phyloP scores from a whole-genome alignment of 441 rosid species.

The Omphalea diandra region DNA sequence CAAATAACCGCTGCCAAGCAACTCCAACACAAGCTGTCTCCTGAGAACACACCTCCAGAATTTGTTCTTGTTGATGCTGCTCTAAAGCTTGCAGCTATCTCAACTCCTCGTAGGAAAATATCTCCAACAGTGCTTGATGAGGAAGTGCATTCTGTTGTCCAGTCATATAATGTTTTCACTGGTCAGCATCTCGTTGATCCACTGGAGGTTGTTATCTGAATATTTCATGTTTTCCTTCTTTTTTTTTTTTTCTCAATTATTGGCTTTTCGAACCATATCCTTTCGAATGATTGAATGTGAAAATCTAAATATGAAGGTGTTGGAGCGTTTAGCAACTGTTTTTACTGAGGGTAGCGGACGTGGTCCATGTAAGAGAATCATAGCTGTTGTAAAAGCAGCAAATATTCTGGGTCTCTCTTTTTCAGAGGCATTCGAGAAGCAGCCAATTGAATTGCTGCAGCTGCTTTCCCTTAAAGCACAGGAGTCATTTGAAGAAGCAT shows the following conservation, averaged over 20 bases:
- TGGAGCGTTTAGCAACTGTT: slow-evolving; percentile 66
- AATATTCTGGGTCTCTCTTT: slow-evolving; percentile 84
- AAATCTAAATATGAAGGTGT: slow-evolving; percentile 46
- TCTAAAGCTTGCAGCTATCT: slow-evolving; percentile 73
- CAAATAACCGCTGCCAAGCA: slow-evolving; percentile 97
- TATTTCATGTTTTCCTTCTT: slow-evolving; percentile 19
- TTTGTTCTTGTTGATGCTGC: slow-evolving; percentile 74
- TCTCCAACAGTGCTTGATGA: slow-evolving; percentile 53
- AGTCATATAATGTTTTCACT: slow-evolving; percentile 41
- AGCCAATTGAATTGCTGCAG: slow-evolving; percentile 85
- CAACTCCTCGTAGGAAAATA: slow-evolving; percentile 57
- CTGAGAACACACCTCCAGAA: slow-evolving; percentile 72
- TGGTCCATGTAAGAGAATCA: slow-evolving; percentile 80
- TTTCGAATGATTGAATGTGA: slow-evolving; percentile 17
- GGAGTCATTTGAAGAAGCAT: slow-evolving; percentile 95
- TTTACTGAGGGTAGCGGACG: slow-evolving; percentile 90
- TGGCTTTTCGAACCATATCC: slow-evolving; percentile 15
- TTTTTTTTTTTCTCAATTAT: background rate
- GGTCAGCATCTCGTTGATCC: slow-evolving; percentile 53
- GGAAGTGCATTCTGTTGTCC: slow-evolving; percentile 65
- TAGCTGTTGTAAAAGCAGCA: slow-evolving; percentile 87
- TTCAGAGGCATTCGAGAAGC: slow-evolving; percentile 89
- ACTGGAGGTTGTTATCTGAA: slow-evolving; percentile 63
- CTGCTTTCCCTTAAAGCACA: slow-evolving; percentile 99
- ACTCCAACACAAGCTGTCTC: slow-evolving; percentile 92